phyloP scores from a whole-genome alignment of 2,329 filamentous ascomycete genomes.

The Hypoxylon sp. region DNA sequence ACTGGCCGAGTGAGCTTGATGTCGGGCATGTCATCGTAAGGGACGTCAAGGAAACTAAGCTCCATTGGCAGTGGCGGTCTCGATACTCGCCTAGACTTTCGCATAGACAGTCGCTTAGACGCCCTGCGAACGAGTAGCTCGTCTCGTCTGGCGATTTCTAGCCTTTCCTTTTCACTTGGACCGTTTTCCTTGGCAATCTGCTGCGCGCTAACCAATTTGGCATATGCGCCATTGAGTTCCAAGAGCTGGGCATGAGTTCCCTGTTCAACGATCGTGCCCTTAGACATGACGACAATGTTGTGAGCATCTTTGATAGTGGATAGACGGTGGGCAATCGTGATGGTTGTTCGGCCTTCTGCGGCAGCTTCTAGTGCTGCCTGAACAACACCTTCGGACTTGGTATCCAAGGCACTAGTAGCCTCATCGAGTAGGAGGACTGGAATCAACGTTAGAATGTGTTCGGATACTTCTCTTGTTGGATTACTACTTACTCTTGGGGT shows the following conservation, averaged over 20 bases:
- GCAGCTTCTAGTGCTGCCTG: constrained; percentile 93
- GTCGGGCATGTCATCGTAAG: constrained; percentile 72
- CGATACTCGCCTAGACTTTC: constrained; percentile 10
- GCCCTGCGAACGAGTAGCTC: constrained; percentile 66
- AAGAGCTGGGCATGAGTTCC: constrained; percentile 88
- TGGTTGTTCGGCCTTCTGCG: constrained; percentile 89
- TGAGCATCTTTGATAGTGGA: constrained; percentile 95
- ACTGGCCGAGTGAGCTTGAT: constrained; percentile 71
- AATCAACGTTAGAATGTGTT: constrained; percentile 19
- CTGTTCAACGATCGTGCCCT: constrained; percentile 91
- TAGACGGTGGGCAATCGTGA: constrained; percentile 94
- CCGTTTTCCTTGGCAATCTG: constrained; percentile 78
- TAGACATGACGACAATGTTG: constrained; percentile 94
- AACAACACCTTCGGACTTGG: constrained; percentile 93
- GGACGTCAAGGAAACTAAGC: constrained; percentile 65
- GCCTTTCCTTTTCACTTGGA: constrained; percentile 66
- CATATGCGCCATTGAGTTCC: constrained; percentile 80
- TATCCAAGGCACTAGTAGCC: constrained; percentile 93
- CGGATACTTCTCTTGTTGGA: constrained; percentile 18
- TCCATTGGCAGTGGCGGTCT: constrained; percentile 43
- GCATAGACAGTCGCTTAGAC: constrained; percentile 53
- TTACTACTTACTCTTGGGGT: constrained; percentile 77
- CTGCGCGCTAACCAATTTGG: constrained; percentile 88
- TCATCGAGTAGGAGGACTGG: constrained; percentile 89
- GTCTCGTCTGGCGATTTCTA: constrained; percentile 64